These are phyloP conservation scores for Dalbergia cochinchinensis DNA, from an alignment of 306 rosid species.

Conservation along the genomic window DNA sequence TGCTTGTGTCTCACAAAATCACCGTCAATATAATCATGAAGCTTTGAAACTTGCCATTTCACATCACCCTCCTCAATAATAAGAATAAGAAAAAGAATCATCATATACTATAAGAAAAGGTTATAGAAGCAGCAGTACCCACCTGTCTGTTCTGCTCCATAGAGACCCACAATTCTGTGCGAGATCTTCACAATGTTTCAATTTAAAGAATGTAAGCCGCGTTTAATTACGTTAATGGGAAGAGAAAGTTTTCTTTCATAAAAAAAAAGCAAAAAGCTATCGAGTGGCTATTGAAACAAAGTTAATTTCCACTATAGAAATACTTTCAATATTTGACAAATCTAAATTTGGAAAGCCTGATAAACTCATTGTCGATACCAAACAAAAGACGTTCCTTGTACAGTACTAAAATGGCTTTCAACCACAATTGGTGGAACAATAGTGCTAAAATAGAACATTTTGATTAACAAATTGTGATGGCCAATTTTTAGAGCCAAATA, in stretches of 20 bases:
- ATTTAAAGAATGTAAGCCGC: slow-evolving; percentile 30
- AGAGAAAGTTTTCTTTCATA: not conserved
- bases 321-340: slow-evolving; percentile 13
- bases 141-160: not conserved
- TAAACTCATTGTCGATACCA: slow-evolving; percentile 39
- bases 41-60: slow-evolving; percentile 17
- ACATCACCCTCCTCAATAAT: slow-evolving; percentile 30
- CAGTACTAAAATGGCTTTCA: slow-evolving; percentile 35
- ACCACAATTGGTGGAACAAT: slow-evolving; percentile 40
- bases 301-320: slow-evolving; percentile 15
- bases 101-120: slow-evolving; percentile 3
- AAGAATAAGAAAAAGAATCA: slow-evolving; percentile 12
- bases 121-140: not conserved
- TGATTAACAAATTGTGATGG: no score
- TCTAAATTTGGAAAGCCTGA: slow-evolving; percentile 29
- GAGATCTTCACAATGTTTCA: not conserved
- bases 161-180: not conserved
- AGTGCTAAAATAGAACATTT: not conserved
- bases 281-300: slow-evolving; percentile 36
- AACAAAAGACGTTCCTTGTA: not conserved
- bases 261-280: slow-evolving; percentile 12
- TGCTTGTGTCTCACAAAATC: no score
- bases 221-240: slow-evolving; percentile 1
- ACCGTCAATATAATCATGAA: slow-evolving; percentile 12
- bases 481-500: no score